Base-by-base conservation (phyloP, 2,329 filamentous ascomycete genomes). In the Cylindrodendrum hubeiense region DNA sequence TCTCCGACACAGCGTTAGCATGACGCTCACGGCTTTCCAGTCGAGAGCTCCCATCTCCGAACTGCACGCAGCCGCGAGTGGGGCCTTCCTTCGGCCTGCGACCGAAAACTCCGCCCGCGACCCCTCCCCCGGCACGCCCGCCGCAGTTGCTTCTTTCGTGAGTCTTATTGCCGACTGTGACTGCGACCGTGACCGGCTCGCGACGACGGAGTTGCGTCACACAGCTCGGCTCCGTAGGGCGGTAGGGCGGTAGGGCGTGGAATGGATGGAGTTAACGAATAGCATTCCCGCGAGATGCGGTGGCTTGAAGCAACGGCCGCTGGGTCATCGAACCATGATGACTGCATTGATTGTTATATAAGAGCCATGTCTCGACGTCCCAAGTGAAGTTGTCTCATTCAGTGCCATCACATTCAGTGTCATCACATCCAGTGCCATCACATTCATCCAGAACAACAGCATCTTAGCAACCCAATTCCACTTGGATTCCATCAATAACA, bases 41-140 rank as follows among this genome's bases (percentile, higher is more conserved):
- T n/a, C 13, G 12, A 15, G 22, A 4, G 3, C 12, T 37, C 44
- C 41, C 54, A 68, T 63, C 28, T 67, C 68, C 70, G 71, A 68
- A n/a, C n/a, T n/a, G n/a, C n/a, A n/a, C n/a, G n/a, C n/a, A n/a
- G n/a, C n/a, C n/a, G n/a, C n/a, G n/a, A n/a, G n/a, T n/a, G n/a
- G n/a, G n/a, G n/a, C n/a, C n/a, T n/a, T n/a, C n/a, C n/a, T n/a
- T n/a, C n/a, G n/a, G n/a, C n/a, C n/a, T n/a, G n/a, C n/a, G n/a
- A n/a, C n/a, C n/a, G n/a, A n/a, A n/a, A n/a, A n/a, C n/a, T n/a
- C n/a, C n/a, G n/a, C n/a, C n/a, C n/a, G n/a, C n/a, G n/a, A n/a
- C n/a, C n/a, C n/a, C n/a, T n/a, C 5, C 15, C 21, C 9, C 44
- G 44, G 44, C 30, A 44, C 26, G 47, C 37, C 47, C 56, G 56